phyloP scores from a whole-genome alignment of 352 stramenopile species.

The Plasmopara viticola region DNA sequence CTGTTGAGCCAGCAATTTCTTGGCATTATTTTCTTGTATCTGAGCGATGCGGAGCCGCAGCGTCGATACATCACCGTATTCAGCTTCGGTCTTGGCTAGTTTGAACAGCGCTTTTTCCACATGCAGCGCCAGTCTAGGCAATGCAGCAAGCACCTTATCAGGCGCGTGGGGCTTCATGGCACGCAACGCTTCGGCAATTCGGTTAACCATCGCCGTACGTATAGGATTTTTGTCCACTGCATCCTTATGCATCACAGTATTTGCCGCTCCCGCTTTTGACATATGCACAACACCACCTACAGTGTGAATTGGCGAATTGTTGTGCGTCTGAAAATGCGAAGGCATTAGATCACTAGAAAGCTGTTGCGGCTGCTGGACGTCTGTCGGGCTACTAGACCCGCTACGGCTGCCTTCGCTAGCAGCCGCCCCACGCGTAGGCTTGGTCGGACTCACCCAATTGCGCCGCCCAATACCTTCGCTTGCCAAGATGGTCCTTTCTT shows the following conservation, averaged over 20 bases:
- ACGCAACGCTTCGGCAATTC: slow-evolving; percentile 89
- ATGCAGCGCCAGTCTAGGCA: slow-evolving; percentile 93
- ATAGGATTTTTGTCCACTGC: slow-evolving; percentile 14
- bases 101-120: slow-evolving; percentile 94
- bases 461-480: slow-evolving; percentile 25
- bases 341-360: slow-evolving; percentile 13
- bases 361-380: slow-evolving; percentile 31
- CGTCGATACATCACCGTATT: slow-evolving; percentile 90
- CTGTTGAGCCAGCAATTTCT: slow-evolving; percentile 56
- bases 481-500: slow-evolving; percentile 38
- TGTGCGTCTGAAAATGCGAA: slow-evolving; percentile 14
- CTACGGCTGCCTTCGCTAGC: slow-evolving; percentile 22
- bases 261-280: slow-evolving; percentile 6
- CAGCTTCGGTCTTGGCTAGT: slow-evolving; percentile 59
- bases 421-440: slow-evolving; percentile 10
- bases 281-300: slow-evolving; percentile 8
- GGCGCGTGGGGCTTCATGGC: slow-evolving; percentile 93
- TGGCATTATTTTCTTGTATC: slow-evolving; percentile 64
- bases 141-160: slow-evolving; percentile 91
- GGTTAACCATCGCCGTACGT: slow-evolving; percentile 40
- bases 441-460: slow-evolving; percentile 42
- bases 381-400: slow-evolving; percentile 37
- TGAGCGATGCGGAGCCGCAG: slow-evolving; percentile 90
- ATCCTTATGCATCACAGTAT: slow-evolving; percentile 30
- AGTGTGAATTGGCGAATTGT: slow-evolving; percentile 10